These are phyloP conservation scores for Candida tibetensis DNA, from an alignment of 805 yeast genomes.

Conservation along the genomic window DNA sequence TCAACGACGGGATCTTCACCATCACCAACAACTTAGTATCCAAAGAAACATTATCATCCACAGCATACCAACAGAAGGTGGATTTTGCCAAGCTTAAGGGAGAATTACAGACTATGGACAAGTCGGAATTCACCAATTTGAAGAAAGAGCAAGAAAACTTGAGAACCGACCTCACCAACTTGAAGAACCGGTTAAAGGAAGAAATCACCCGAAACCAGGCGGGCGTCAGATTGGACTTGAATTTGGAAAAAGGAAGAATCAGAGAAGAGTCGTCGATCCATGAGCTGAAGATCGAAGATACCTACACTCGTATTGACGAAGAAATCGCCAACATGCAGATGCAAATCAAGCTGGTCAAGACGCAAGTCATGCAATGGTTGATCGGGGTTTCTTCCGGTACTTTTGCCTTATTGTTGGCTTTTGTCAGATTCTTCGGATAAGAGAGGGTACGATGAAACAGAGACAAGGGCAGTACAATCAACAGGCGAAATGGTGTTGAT, in stretches of 20 bases:
- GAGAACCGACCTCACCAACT: conserved; percentile 78
- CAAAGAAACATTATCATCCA: conserved; percentile 74
- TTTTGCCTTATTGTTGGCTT: conserved; percentile 88
- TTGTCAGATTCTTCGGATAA: conserved; percentile 73
- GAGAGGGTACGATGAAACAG: background rate
- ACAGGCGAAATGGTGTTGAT: background rate
- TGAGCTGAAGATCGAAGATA: conserved; percentile 90
- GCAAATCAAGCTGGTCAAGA: conserved; percentile 92
- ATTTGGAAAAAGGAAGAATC: conserved; percentile 91
- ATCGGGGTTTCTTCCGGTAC: conserved; percentile 99
- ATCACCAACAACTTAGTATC: conserved; percentile 79
- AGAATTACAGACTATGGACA: conserved; percentile 84
- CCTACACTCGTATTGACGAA: conserved; percentile 92
- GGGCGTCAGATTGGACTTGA: conserved; percentile 84
- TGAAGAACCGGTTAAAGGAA: conserved; percentile 81
- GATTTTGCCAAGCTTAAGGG: conserved; percentile 94
- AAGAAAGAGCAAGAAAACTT: conserved; percentile 86
- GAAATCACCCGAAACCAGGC: conserved; percentile 90
- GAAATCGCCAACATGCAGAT: conserved; percentile 92
- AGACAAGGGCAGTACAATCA: background rate
- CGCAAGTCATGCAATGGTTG: conserved; percentile 97
- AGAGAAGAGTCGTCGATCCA: conserved; percentile 92
- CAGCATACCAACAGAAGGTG: conserved; percentile 93
- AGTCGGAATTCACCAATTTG: conserved; percentile 75
- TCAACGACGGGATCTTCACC: conserved; percentile 75